phyloP scores from a whole-genome alignment of 768 basidiomycete species.

The Suillus brevipes region DNA sequence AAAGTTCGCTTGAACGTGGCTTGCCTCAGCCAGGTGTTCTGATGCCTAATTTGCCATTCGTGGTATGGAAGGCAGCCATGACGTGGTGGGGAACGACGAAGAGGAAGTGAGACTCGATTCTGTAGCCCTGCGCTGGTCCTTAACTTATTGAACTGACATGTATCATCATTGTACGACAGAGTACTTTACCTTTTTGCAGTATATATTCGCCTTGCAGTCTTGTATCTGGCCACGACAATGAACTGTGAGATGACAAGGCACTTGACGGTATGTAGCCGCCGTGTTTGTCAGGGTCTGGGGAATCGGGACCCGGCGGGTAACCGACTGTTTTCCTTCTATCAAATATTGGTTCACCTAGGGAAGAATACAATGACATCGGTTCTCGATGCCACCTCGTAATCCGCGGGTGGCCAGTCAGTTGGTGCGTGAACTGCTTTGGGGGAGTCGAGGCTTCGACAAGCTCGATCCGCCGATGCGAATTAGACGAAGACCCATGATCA shows the following conservation, averaged over 20 bases:
- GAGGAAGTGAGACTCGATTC: background rate
- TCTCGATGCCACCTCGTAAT: background rate
- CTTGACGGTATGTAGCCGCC: background rate
- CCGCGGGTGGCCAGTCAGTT: background rate
- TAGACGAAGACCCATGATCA: background rate
- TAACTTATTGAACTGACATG: constrained; percentile 1
- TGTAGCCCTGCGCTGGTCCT: background rate
- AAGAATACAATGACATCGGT: background rate
- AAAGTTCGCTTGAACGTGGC: background rate
- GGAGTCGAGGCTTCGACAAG: background rate
- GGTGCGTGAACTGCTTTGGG: background rate
- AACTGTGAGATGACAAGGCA: background rate
- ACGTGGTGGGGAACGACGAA: constrained; percentile 33
- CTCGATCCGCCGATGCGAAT: background rate
- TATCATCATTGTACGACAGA: background rate
- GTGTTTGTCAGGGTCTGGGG: background rate
- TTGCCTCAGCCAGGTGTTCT: constrained; percentile 27
- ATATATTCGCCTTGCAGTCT: background rate
- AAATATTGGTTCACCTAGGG: background rate
- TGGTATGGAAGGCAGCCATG: constrained; percentile 35
- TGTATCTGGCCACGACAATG: background rate
- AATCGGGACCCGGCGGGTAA: background rate
- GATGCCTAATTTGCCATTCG: constrained; percentile 33
- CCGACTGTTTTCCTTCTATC: background rate
- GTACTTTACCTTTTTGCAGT: background rate